Conservation (phyloP, 1,139 yeast genomes). For the Diutina catenulata region DNA sequence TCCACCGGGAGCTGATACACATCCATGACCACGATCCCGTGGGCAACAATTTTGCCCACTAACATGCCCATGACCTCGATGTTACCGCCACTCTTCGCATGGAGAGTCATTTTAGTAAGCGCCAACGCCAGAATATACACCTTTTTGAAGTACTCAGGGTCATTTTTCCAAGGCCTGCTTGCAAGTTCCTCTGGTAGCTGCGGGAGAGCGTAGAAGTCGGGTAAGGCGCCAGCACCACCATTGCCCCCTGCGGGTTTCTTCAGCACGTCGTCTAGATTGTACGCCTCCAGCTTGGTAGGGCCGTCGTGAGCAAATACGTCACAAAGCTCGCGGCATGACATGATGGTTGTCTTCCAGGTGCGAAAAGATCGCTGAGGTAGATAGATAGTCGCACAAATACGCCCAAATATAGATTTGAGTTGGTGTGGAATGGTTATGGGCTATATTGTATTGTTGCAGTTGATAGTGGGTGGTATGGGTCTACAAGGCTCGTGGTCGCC, state of each 20-base stretch:
- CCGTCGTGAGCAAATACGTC: not conserved
- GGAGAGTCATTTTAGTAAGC: constrained; percentile 65
- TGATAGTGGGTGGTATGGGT: too few species aligned
- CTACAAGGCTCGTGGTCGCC: too few species aligned
- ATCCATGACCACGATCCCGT: constrained; percentile 64
- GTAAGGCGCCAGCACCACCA: not conserved
- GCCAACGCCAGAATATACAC: constrained; percentile 69
- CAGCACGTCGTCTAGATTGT: not conserved
- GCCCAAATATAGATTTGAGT: too few species aligned
- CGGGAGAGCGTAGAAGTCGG: not conserved
- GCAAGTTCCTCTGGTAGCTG: not conserved
- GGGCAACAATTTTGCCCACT: constrained; percentile 57
- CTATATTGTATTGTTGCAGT: too few species aligned
- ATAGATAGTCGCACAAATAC: too few species aligned
- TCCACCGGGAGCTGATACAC: constrained; percentile 84
- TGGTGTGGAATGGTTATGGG: too few species aligned
- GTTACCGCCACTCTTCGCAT: constrained; percentile 79
- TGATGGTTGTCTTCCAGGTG: too few species aligned
- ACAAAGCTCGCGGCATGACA: constrained; percentile 1
- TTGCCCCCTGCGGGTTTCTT: not conserved
- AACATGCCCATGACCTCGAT: constrained; percentile 94
- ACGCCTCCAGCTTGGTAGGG: not conserved
- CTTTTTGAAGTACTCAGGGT: constrained; percentile 51
- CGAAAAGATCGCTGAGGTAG: too few species aligned
- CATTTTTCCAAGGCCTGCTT: constrained; percentile 28